Evolutionary conservation across 2,329 filamentous ascomycete species (phyloP).

Genomic region (Sarocladiaceae sp.): DNA sequence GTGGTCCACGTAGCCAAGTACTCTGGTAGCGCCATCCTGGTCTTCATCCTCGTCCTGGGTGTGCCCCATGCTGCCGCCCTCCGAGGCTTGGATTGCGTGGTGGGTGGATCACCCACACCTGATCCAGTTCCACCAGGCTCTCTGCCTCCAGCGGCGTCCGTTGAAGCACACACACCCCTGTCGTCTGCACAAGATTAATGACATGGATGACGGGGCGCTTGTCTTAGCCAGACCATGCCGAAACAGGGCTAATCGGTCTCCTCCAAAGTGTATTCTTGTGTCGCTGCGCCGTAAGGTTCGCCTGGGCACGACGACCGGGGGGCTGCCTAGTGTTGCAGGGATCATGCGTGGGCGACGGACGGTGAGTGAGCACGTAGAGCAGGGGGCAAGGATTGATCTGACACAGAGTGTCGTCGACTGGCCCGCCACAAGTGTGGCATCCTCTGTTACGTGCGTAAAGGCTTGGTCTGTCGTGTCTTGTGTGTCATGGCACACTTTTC

Average conservation of each 20-base stretch:
- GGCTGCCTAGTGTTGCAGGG: slow-evolving; percentile 24
- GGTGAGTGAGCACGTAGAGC: slow-evolving; percentile 42
- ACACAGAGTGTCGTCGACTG: slow-evolving; percentile 28
- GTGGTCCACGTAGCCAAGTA: slow-evolving; percentile 7
- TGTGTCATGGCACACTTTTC: slow-evolving; percentile 6
- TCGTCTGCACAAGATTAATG: slow-evolving; percentile 26
- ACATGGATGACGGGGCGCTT: slow-evolving; percentile 21
- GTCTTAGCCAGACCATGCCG: slow-evolving; percentile 22
- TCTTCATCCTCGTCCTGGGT: not conserved
- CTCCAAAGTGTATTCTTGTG: slow-evolving; percentile 36
- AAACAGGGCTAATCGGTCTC: slow-evolving; percentile 29
- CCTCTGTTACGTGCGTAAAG: not conserved
- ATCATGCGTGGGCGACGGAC: slow-evolving; percentile 29
- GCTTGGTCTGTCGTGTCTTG: not conserved
- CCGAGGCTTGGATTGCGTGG: slow-evolving; percentile 30
- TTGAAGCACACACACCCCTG: slow-evolving; percentile 23
- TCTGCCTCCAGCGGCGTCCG: slow-evolving; percentile 1
- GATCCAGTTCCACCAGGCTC: slow-evolving; percentile 23
- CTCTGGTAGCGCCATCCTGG: no score
- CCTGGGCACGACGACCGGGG: slow-evolving; percentile 18
- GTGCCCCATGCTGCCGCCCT: slow-evolving; percentile 19
- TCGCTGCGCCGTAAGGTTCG: slow-evolving; percentile 26
- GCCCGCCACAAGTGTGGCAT: slow-evolving; percentile 7
- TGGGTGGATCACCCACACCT: slow-evolving; percentile 22
- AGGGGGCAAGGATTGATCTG: slow-evolving; percentile 37